These are phyloP conservation scores for Globomyces pollinis-pini DNA, from an alignment of 192 early-diverging fungal species.

Conservation along the genomic window DNA sequence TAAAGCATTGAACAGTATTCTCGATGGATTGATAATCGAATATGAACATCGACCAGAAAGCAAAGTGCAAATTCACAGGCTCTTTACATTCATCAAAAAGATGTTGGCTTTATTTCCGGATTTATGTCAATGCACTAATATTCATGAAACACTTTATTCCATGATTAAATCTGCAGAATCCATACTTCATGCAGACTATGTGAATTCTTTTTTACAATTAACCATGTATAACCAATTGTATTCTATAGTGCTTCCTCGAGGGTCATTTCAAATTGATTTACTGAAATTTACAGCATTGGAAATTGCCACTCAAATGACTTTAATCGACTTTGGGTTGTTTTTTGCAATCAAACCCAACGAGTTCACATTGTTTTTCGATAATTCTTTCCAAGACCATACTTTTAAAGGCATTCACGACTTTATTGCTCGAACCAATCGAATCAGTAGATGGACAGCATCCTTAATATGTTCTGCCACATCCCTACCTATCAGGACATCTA, in stretches of 20 bases:
- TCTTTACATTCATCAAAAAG: background rate
- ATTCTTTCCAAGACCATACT: background rate
- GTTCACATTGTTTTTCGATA: background rate
- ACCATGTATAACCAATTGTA: background rate
- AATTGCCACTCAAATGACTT: slow-evolving; percentile 1
- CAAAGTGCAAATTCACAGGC: background rate
- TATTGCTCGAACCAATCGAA: background rate
- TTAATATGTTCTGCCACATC: background rate
- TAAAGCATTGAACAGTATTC: background rate
- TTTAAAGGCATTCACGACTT: background rate
- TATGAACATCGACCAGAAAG: too few species aligned
- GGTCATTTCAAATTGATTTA: background rate
- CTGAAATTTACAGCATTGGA: background rate
- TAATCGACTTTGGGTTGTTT: background rate
- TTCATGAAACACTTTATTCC: background rate
- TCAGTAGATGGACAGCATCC: background rate
- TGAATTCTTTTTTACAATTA: background rate
- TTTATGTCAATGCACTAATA: background rate
- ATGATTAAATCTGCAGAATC: background rate
- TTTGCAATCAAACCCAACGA: background rate
- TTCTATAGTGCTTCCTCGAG: background rate
- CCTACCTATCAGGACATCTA: background rate
- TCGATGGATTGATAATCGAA: too few species aligned
- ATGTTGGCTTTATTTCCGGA: background rate
- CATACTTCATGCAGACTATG: background rate